These are phyloP conservation scores for Teunomyces atbi DNA, from an alignment of 805 yeast species.

Conservation along the genomic window DNA sequence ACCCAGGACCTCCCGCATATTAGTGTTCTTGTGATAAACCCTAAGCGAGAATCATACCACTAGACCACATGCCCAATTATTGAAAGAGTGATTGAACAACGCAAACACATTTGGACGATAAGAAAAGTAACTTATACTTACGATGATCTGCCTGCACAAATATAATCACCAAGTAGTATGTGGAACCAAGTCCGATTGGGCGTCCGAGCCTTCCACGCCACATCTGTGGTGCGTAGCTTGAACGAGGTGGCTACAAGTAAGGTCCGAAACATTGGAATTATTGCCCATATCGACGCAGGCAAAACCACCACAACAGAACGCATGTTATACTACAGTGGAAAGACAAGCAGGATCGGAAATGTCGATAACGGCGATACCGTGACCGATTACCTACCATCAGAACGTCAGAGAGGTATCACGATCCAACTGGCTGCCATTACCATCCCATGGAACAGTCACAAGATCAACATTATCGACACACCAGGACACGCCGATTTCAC, in stretches of 20 bases:
- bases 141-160: slow-evolving; percentile 1
- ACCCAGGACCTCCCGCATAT: slow-evolving; percentile 50
- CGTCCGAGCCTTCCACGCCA: background rate
- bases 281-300: slow-evolving; percentile 99
- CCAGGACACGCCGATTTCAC: slow-evolving; percentile 99
- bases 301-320: slow-evolving; percentile 97
- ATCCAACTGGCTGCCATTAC: slow-evolving; percentile 96
- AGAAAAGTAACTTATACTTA: background rate
- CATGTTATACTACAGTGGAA: slow-evolving; percentile 87
- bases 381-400: slow-evolving; percentile 88
- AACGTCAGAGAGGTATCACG: slow-evolving; percentile 89
- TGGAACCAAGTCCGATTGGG: background rate
- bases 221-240: slow-evolving; percentile 9
- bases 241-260: slow-evolving; percentile 30
- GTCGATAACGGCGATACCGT: slow-evolving; percentile 97
- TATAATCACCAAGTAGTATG: background rate
- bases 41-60: slow-evolving; percentile 51
- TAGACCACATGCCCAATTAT: slow-evolving; percentile 44
- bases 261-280: slow-evolving; percentile 87
- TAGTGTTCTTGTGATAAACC: slow-evolving; percentile 20
- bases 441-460: slow-evolving; percentile 75
- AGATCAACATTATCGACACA: slow-evolving; percentile 88
- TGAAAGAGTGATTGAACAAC: background rate
- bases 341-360: slow-evolving; percentile 77
- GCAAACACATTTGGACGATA: background rate